Percentiles rank a stretch among this genome's conserved stretches.
Conservation (phyloP, 805 yeast species). For the Limtongia smithiae region DNA sequence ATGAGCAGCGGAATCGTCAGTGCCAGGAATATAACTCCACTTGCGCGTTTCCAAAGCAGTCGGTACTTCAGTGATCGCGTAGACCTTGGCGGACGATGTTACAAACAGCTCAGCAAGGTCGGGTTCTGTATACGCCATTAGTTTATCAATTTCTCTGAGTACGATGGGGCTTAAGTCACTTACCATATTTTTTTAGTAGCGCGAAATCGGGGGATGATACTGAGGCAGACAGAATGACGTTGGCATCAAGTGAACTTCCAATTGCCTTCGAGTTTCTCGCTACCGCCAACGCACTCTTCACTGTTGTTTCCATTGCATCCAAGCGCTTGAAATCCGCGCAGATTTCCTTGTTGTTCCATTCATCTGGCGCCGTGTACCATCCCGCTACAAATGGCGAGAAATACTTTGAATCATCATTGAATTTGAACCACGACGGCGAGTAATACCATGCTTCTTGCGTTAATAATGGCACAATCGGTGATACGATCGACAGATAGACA, state of each 20-base stretch:
- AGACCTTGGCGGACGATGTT: constrained; percentile 56
- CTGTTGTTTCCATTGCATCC: constrained; percentile 47
- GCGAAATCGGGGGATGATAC: constrained; percentile 18
- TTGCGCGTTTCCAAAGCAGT: not conserved
- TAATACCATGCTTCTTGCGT: constrained; percentile 86
- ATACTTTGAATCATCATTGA: constrained; percentile 17
- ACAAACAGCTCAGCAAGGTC: constrained; percentile 58
- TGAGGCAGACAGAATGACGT: constrained; percentile 40
- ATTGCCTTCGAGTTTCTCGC: constrained; percentile 50
- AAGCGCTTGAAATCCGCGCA: constrained; percentile 47
- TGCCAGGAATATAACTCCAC: not conserved
- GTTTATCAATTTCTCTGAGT: too few relatives aligned
- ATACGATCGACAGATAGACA: constrained; percentile 60
- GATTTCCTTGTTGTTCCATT: constrained; percentile 39
- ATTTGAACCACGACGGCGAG: constrained; percentile 39
- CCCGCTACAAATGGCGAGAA: constrained; percentile 50
- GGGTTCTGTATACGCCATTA: constrained; percentile 33
- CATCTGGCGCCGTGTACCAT: constrained; percentile 41
- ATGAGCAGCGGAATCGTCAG: constrained; percentile 33
- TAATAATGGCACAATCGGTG: constrained; percentile 80
- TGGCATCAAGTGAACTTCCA: constrained; percentile 55
- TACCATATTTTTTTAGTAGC: constrained; percentile 10
- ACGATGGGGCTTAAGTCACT: too few relatives aligned
- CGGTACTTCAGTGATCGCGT: not conserved
- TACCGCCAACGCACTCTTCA: constrained; percentile 52